phyloP scores from a whole-genome alignment of 495 filamentous ascomycete genomes.

The Hypoxylon lienhwacheense region DNA sequence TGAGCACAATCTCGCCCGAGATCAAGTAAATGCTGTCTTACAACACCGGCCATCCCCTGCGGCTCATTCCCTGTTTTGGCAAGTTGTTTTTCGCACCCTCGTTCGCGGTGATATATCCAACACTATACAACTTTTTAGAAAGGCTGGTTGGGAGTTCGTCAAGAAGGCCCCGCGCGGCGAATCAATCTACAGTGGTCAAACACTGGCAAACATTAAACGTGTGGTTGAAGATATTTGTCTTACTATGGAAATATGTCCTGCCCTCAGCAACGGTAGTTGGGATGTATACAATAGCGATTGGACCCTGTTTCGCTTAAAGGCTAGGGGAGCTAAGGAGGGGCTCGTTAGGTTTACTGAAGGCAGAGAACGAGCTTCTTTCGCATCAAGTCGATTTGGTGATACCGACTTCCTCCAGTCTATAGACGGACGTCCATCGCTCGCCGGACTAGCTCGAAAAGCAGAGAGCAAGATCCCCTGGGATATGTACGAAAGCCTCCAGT shows the following conservation, averaged over 20 bases:
- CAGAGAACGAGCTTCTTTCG: conserved; percentile 48
- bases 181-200: conserved; percentile 66
- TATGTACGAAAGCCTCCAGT: conserved; percentile 76
- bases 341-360: conserved; percentile 76
- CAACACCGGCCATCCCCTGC: conserved; percentile 68
- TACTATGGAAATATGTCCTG: conserved; percentile 71
- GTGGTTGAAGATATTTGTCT: conserved; percentile 66
- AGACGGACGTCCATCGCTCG: conserved; percentile 41
- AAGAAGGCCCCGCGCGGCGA: conserved; percentile 52
- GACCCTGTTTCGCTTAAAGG: conserved; percentile 72
- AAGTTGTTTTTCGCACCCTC: conserved; percentile 65
- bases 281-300: conserved; percentile 74
- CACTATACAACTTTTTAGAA: conserved; percentile 63
- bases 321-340: conserved; percentile 64
- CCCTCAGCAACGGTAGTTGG: conserved; percentile 65
- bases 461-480: conserved; percentile 83
- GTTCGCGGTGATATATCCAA: conserved; percentile 70
- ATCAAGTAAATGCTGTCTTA: conserved; percentile 62
- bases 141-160: conserved; percentile 74
- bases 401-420: conserved; percentile 42
- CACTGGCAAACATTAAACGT: conserved; percentile 70
- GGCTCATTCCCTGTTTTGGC: conserved; percentile 76
- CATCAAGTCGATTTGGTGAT: conserved; percentile 40
- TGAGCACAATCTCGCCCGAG: conserved; percentile 63
- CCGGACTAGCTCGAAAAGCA: conserved; percentile 68